phyloP scores from a whole-genome alignment of 2,329 filamentous ascomycete genomes.

The Colletotrichum falcatum region DNA sequence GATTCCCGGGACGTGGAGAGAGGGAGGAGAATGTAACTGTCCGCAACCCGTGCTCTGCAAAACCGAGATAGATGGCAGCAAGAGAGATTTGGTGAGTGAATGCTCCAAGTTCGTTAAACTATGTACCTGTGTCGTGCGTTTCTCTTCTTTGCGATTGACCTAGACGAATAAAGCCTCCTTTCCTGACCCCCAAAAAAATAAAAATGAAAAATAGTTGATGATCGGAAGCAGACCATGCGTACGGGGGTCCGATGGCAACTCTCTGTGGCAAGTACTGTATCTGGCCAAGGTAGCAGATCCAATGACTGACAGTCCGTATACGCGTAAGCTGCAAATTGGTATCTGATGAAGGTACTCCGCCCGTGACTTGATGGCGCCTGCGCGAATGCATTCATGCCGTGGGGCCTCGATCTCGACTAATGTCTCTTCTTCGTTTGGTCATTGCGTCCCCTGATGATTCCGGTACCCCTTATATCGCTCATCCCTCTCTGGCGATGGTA shows the following conservation, averaged over 20 bases:
- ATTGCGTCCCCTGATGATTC: constrained; percentile 5
- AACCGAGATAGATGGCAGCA: neutral
- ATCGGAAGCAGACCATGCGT: constrained; percentile 29
- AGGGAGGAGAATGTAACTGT: neutral
- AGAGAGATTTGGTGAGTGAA: constrained; percentile 34
- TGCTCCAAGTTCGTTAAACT: constrained; percentile 31
- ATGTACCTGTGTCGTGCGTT: constrained; percentile 34
- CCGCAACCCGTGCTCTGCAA: neutral
- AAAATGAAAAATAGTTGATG: constrained; percentile 5
- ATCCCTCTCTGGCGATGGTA: constrained; percentile 4
- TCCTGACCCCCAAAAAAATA: constrained; percentile 24
- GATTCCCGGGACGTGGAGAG: constrained; percentile 17
- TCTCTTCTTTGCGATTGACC: constrained; percentile 22
- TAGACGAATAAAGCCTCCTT: constrained; percentile 31
- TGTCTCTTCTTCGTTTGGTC: constrained; percentile 17
- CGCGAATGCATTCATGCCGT: constrained; percentile 30
- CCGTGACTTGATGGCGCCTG: constrained; percentile 37
- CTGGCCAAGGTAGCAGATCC: constrained; percentile 34
- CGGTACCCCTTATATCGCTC: neutral
- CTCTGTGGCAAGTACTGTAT: constrained; percentile 18
- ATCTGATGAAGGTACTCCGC: constrained; percentile 38
- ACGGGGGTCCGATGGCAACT: constrained; percentile 27
- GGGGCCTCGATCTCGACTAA: constrained; percentile 15
- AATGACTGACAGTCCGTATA: constrained; percentile 39
- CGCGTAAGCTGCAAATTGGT: constrained; percentile 40